Conservation (phyloP, 176 grass and related monocot genomes). For the Lolium multiflorum region DNA sequence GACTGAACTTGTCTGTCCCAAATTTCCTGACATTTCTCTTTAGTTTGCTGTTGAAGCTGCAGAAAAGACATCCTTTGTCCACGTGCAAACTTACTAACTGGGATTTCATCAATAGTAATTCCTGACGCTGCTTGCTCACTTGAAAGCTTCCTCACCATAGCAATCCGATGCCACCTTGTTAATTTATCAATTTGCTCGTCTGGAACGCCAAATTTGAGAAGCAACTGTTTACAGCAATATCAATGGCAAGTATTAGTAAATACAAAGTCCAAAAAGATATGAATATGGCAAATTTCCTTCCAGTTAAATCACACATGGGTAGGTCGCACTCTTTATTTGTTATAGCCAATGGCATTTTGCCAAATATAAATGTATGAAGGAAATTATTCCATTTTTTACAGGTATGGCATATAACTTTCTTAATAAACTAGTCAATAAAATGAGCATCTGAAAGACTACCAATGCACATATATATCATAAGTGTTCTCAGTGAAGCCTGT, state of each 20-base stretch:
- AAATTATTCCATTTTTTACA: not conserved
- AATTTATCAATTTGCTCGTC: constrained; percentile 98
- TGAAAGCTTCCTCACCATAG: constrained; percentile 92
- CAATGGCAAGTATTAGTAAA: constrained; percentile 30
- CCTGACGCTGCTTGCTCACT: constrained; percentile 95
- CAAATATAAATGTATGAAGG: constrained; percentile 16
- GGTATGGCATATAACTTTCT: not conserved
- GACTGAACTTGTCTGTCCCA: constrained; percentile 96
- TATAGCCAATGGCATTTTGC: not conserved
- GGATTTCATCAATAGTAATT: constrained; percentile 80
- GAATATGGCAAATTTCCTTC: constrained; percentile 15
- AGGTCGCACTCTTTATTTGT: constrained; percentile 1
- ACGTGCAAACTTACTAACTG: constrained; percentile 94
- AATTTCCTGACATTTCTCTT: constrained; percentile 98
- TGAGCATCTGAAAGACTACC: constrained; percentile 18
- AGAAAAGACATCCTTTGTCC: constrained; percentile 97
- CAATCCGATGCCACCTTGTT: constrained; percentile 98
- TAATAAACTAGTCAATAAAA: constrained; percentile 20
- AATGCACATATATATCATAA: constrained; percentile 9
- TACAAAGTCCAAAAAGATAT: not conserved
- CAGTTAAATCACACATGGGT: constrained; percentile 3
- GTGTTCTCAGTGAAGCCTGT: constrained; percentile 13
- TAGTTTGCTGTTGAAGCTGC: constrained; percentile 96
- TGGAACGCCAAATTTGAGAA: constrained; percentile 88
- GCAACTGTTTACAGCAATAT: constrained; percentile 61